Percentiles rank a stretch among this genome's conserved stretches.
Conservation (phyloP, 108 stramenopile species). For the Epithemia pelagica region DNA sequence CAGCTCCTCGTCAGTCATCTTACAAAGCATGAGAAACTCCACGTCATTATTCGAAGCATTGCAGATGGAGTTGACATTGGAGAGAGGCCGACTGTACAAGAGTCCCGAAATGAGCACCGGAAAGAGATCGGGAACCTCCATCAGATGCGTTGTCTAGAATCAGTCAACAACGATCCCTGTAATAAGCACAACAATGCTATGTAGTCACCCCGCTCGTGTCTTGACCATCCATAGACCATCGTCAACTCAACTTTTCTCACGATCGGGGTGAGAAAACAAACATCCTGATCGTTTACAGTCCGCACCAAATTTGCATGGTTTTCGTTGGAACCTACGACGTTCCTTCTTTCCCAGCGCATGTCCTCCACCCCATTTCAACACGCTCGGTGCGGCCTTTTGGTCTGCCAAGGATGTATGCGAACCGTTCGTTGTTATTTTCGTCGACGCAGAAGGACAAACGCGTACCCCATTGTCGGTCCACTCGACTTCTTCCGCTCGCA, state of each 20-base stretch:
- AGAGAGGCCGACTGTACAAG: too few species aligned
- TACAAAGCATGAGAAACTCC: too few species aligned
- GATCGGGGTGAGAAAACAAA: slow-evolving; percentile 67
- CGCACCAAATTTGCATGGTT: slow-evolving; percentile 62
- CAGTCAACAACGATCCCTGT: too few species aligned
- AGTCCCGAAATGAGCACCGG: too few species aligned
- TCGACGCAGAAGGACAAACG: not conserved
- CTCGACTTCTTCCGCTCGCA: slow-evolving; percentile 71
- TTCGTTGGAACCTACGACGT: slow-evolving; percentile 22
- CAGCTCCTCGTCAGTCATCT: too few species aligned
- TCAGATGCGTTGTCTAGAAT: too few species aligned
- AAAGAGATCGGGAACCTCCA: too few species aligned
- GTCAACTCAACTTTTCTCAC: too few species aligned
- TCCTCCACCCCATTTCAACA: slow-evolving; percentile 91
- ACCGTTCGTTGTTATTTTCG: not conserved
- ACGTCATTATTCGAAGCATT: too few species aligned
- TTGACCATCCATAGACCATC: not conserved
- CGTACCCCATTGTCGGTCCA: slow-evolving; percentile 80
- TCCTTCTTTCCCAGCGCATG: slow-evolving; percentile 75
- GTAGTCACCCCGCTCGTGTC: too few species aligned
- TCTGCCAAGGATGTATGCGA: not conserved
- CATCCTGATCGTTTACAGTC: slow-evolving; percentile 78
- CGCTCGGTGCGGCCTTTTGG: slow-evolving; percentile 63
- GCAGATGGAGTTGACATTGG: too few species aligned
- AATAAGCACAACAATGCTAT: too few species aligned